Base-by-base conservation (phyloP, 805 yeast species). In the Cyberlindnera maritima region DNA sequence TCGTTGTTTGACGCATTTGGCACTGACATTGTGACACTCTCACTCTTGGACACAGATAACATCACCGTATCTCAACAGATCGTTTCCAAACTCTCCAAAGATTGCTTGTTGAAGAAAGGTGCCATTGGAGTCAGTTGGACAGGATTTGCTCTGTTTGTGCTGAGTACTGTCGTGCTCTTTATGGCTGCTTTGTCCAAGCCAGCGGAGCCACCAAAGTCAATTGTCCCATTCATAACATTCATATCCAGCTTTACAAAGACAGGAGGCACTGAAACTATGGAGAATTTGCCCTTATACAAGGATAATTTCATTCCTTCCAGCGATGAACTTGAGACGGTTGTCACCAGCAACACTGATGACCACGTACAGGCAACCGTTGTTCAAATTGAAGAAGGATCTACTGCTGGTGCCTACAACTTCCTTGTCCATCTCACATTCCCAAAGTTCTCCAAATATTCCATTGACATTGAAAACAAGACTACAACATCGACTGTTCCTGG, bases 71-170 rank as follows among this genome's bases (percentile, higher is more conserved):
- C 43, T 4, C 43, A 39, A 15, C 25, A 20, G 19, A 21, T 39
- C 10, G 31, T 39, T 11, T 13, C 43, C 10, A 31, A 15, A 19
- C 29, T 39, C 3, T 39, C 43, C 10, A 39, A 39, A 19, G 43
- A 39, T n/a, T 39, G 43, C 21, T 31, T 36, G 4, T 12, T 39
- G 20, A 39, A 39, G 20, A 39, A 39, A 15, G 43, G 36, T 20
- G 3, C 43, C 4, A 39, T 39, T 14, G 43, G 43, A 20, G 20
- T 39, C 18, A 39, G 43, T n/a, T 39, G 43, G 43, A 21, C 36
- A 2, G 36, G 36, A 6, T 39, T 39, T 19, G 34, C 40, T 3
- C 21, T 37, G 13, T 37, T 37, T 37, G 23, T 37, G 6, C n/a
- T 11, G 17, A 37, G 40, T 13, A 37, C 40, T 7, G 14, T 25